Evolutionary conservation across 371 early-diverging fungal species (phyloP), one percentile per base, ranked within the genome.

Genomic region (Haplosporangium sp.): DNA sequence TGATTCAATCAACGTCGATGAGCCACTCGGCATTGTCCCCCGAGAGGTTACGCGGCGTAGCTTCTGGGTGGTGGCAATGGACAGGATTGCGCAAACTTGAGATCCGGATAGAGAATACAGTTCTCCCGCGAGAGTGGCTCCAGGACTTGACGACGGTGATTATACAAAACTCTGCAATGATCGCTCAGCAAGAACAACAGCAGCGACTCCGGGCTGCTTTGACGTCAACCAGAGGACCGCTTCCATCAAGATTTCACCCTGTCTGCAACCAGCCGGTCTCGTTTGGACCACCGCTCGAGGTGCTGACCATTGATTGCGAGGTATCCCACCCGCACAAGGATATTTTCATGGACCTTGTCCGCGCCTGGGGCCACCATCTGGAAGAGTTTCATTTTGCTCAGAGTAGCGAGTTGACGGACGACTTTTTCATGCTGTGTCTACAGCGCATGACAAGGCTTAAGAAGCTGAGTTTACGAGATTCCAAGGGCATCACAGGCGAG

Each of bases 311-410:
- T 38, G 73, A 73, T 45, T 66, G 67, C 47, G 53, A 59, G 14
- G 54, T 73, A 4, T 73, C 73, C n/a, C 67, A 67, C 45, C 73
- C 62, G 5, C 73, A 73, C 55, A 66, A 66, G 52, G 73, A 73
- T 12, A 66, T 73, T 38, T 66, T 73, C 29, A 47, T 58, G 14
- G 54, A 66, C n/a, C 41, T 73, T 8, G 48, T 73, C 6, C 56
- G 48, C 1, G 51, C 61, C 0, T 73, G 73, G 73, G 73, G 73
- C 14, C 18, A 38, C 23, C 58, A 21, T 6, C 43, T 73, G 20
- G 52, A 66, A 20, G 73, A 73, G 52, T 73, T 73, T 50, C 67
- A 73, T 51, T 57, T 66, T 50, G 47, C 46, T 7, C 57, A 67
- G 42, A 73, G 73, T 20, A 63, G 29, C 2, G 67, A 73, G 58